Conservation (phyloP, 805 yeast species). For the Metschnikowia aberdeeniae region DNA sequence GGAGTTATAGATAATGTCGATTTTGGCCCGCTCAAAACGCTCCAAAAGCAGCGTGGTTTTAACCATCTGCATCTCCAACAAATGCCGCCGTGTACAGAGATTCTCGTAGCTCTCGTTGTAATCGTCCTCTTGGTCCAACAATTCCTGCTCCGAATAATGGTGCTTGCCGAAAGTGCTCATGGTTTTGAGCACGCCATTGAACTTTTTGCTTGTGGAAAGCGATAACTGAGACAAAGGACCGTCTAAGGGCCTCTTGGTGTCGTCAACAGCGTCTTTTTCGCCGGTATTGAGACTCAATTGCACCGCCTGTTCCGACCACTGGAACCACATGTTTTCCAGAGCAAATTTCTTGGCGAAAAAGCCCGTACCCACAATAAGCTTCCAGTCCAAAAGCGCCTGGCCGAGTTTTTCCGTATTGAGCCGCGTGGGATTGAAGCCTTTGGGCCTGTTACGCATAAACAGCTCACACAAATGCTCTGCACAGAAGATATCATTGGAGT, state of each 20-base stretch:
- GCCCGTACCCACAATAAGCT: conserved; percentile 29
- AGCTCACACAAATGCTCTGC: conserved; percentile 36
- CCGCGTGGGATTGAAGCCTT: conserved; percentile 34
- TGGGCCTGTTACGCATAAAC: conserved; percentile 23
- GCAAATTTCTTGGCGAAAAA: conserved; percentile 34
- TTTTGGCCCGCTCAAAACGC: conserved; percentile 32
- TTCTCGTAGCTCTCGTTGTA: conserved; percentile 34
- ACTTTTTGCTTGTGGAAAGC: conserved; percentile 23
- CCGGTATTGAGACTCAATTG: conserved; percentile 4
- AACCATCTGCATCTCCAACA: conserved; percentile 28
- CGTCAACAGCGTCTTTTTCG: neutral
- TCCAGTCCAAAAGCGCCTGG: conserved; percentile 34
- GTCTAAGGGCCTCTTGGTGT: conserved; percentile 6
- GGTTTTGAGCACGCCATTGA: conserved; percentile 31
- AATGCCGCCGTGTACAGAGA: conserved; percentile 28
- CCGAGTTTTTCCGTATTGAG: conserved; percentile 38
- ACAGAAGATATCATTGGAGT: conserved; percentile 35
- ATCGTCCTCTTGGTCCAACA: conserved; percentile 24
- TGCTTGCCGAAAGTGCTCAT: conserved; percentile 30
- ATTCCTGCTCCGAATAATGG: conserved; percentile 26
- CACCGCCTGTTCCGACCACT: conserved; percentile 37
- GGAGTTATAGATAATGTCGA: conserved; percentile 30
- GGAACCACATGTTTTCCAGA: conserved; percentile 43
- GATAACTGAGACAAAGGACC: conserved; percentile 21
- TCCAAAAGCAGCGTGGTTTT: conserved; percentile 24